Conservation (phyloP, 2,329 filamentous ascomycete genomes). For the Teratosphaeria gauchensis region DNA sequence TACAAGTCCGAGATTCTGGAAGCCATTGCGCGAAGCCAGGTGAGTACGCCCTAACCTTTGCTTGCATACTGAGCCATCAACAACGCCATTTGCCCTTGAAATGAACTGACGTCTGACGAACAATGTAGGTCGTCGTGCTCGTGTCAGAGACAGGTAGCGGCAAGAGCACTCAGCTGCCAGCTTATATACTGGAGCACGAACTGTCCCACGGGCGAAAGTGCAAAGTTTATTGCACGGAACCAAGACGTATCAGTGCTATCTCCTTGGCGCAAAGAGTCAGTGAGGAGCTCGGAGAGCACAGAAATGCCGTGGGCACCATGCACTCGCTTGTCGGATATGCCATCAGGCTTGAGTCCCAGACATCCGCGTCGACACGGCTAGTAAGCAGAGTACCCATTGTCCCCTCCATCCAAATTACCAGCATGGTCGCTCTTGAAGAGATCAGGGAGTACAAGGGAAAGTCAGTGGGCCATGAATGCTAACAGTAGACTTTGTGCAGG, state of each 20-base stretch:
- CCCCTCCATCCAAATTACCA: not conserved
- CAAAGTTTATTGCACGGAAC: slow-evolving; percentile 93
- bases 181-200: slow-evolving; percentile 85
- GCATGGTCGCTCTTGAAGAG: not conserved
- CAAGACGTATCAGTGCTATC: slow-evolving; percentile 89
- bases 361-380: slow-evolving; percentile 68
- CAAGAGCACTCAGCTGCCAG: slow-evolving; percentile 95
- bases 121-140: slow-evolving; percentile 42
- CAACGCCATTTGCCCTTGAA: not conserved
- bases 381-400: slow-evolving; percentile 33
- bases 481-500: not conserved
- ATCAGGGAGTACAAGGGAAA: not conserved
- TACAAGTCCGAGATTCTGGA: slow-evolving; percentile 71
- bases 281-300: slow-evolving; percentile 82
- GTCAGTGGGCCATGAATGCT: not conserved
- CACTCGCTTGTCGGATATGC: slow-evolving; percentile 88
- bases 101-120: not conserved
- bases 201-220: slow-evolving; percentile 69
- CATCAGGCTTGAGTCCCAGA: slow-evolving; percentile 84
- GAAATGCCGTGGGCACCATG: slow-evolving; percentile 68
- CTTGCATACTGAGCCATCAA: not conserved
- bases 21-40: slow-evolving; percentile 68
- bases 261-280: slow-evolving; percentile 88
- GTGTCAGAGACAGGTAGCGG: slow-evolving; percentile 96
- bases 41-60: slow-evolving; percentile 43